phyloP scores from a whole-genome alignment of 83 land plant genomes.

The Picea mariana region DNA sequence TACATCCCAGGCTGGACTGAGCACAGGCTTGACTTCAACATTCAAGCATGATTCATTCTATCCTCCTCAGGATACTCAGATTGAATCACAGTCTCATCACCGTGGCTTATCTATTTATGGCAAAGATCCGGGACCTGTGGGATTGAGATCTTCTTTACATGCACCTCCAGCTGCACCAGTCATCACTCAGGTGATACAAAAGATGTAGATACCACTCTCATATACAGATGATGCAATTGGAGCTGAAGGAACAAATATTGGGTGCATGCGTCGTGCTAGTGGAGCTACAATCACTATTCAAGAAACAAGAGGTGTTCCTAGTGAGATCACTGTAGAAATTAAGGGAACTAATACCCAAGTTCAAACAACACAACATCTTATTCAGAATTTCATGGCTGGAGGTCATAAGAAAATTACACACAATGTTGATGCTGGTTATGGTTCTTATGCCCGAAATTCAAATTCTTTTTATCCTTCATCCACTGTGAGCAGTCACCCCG shows the following conservation, averaged over 20 bases:
- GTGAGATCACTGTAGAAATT: conserved; percentile 69
- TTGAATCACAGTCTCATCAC: too few relatives aligned
- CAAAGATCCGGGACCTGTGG: too few relatives aligned
- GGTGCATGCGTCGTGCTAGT: conserved; percentile 60
- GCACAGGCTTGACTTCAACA: conserved; percentile 29
- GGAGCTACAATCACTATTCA: conserved; percentile 69
- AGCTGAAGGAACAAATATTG: too few relatives aligned
- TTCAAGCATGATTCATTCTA: conserved; percentile 44
- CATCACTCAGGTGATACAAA: conserved; percentile 65
- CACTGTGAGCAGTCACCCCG: conserved; percentile 15
- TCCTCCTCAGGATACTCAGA: conserved; percentile 49
- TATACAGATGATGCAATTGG: conserved; percentile 76
- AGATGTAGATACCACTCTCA: conserved; percentile 69
- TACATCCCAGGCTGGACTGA: conserved; percentile 24
- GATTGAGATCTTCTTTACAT: too few relatives aligned
- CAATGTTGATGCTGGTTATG: conserved; percentile 20
- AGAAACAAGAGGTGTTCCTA: conserved; percentile 60
- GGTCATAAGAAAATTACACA: conserved; percentile 13
- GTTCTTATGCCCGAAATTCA: too few relatives aligned
- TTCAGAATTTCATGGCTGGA: too few relatives aligned
- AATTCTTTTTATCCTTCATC: conserved; percentile 18
- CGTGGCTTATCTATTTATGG: too few relatives aligned
- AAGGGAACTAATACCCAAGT: conserved; percentile 68
- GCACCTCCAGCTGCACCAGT: too few relatives aligned
- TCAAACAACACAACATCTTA: conserved; percentile 61